Evolutionary conservation across 2,329 filamentous ascomycete species (phyloP), one percentile per base, ranked within the genome.

Genomic region (Colletotrichum sansevieriae): DNA sequence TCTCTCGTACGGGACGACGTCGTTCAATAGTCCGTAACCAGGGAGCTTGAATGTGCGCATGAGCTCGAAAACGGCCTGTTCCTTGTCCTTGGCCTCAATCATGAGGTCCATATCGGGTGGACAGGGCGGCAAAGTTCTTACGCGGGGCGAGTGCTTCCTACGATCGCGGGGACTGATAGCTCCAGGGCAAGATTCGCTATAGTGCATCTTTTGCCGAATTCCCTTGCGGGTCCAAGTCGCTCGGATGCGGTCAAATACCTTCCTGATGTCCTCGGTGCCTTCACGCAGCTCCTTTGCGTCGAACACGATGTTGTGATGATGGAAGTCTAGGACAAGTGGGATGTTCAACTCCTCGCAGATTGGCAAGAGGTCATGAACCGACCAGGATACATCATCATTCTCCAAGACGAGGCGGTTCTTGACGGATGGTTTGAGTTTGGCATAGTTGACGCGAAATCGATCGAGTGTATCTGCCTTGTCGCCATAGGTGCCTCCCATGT

Each of bases 11-110:
- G 95, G 94, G 2, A 95, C 83, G 2, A 98, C 83, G 63, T 97
- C 90, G 72, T 91, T 92, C 76, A 97, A 89, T 0, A 80, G 86
- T 20, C 96, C 85, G 80, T 90, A 92, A 0, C 94, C 94, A 0
- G 94, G 93, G 0, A 98, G 84, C 74, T 91, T 94, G 78, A 94
- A 97, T 0, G 85, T 94, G 22, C 92, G 87, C 94, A 98, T 98
- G 18, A 98, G 85, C 72, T 97, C 94, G 74, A 98, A 97, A 0
- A 98, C 94, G 0, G 95, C 94, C 78, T 98, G 95, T 77, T 98
- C 95, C 79, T 98, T 98, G 76, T 98, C 95, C 78, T 98, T 98
- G 55, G 95, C 95, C 81, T 98, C 95, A 69, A 98, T 98, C 95
- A 98, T 98, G n/a, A 98, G 84, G 76, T 98, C 95, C 91, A 97